phyloP scores from a whole-genome alignment of 2,329 filamentous ascomycete species.

The Cyclaneusma minus region DNA sequence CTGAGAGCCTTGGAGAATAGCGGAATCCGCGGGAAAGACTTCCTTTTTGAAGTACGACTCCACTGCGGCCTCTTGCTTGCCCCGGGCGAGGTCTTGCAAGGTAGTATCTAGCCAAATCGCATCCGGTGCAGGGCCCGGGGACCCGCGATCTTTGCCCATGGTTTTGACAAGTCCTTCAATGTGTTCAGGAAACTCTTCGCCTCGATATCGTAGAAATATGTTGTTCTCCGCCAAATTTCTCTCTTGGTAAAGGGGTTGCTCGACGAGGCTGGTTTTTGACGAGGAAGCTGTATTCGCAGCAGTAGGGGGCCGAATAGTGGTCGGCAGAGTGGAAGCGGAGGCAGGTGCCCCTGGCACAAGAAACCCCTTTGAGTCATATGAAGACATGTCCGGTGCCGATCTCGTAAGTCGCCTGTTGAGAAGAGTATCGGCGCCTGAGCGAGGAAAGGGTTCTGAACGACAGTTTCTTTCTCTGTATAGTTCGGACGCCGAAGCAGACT shows the following conservation, averaged over 20 bases:
- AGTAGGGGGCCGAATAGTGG: too few species aligned
- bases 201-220: slow-evolving; percentile 9
- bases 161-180: slow-evolving; percentile 9
- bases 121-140: slow-evolving; percentile 8
- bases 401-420: slow-evolving; percentile 9
- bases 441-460: slow-evolving; percentile 15
- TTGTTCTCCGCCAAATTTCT: slow-evolving; percentile 12
- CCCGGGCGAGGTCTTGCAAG: slow-evolving; percentile 8
- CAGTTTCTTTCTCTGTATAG: slow-evolving; percentile 14
- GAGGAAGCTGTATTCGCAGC: too few species aligned
- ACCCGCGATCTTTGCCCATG: slow-evolving; percentile 8
- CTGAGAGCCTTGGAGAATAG: slow-evolving; percentile 7
- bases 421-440: slow-evolving; percentile 9
- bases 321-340: too few species aligned
- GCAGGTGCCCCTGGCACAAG: too few species aligned
- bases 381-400: slow-evolving; percentile 8
- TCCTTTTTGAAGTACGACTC: slow-evolving; percentile 9
- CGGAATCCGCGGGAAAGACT: slow-evolving; percentile 7
- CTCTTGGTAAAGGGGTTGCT: slow-evolving; percentile 9
- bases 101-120: slow-evolving; percentile 6
- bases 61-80: slow-evolving; percentile 9
- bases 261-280: slow-evolving; percentile 13
- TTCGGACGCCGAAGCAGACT: slow-evolving; percentile 8
- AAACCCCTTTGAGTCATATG: too few species aligned
- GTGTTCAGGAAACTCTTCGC: slow-evolving; percentile 9